Conservation (phyloP, 2,329 filamentous ascomycete species). For the Aspergillus quadricinctus region DNA sequence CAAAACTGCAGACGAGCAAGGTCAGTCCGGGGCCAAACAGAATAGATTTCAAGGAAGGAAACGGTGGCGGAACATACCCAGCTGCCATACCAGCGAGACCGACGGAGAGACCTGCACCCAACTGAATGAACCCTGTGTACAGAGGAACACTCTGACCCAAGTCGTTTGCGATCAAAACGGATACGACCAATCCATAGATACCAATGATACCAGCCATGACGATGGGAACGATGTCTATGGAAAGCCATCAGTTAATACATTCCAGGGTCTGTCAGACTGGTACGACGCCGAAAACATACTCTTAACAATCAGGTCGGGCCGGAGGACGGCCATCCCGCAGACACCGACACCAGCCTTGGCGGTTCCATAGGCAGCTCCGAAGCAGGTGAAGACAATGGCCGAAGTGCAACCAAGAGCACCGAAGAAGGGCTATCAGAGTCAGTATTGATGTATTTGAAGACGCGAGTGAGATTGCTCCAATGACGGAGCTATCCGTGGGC, state of each 20-base stretch:
- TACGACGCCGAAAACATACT: conserved; percentile 59
- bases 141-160: conserved; percentile 68
- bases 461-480: conserved; percentile 6
- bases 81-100: conserved; percentile 79
- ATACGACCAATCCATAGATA: conserved; percentile 92
- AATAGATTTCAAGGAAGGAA: neutral
- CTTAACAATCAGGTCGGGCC: conserved; percentile 98
- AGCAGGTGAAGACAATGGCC: conserved; percentile 93
- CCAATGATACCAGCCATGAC: conserved; percentile 99
- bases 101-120: conserved; percentile 77
- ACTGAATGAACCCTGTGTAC: conserved; percentile 79
- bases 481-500: conserved; percentile 9
- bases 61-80: conserved; percentile 41
- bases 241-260: conserved; percentile 12
- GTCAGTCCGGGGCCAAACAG: conserved; percentile 9
- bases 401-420: conserved; percentile 95
- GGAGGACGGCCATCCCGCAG: conserved; percentile 93
- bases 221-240: conserved; percentile 91
- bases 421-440: conserved; percentile 70
- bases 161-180: conserved; percentile 78
- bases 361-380: conserved; percentile 96
- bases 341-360: conserved; percentile 99
- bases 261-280: neutral
- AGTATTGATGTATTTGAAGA: neutral
- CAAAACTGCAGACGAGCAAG: conserved; percentile 52